Base-by-base conservation (phyloP, 1,284 basidiomycete genomes). In the Tilletia walkeri region DNA sequence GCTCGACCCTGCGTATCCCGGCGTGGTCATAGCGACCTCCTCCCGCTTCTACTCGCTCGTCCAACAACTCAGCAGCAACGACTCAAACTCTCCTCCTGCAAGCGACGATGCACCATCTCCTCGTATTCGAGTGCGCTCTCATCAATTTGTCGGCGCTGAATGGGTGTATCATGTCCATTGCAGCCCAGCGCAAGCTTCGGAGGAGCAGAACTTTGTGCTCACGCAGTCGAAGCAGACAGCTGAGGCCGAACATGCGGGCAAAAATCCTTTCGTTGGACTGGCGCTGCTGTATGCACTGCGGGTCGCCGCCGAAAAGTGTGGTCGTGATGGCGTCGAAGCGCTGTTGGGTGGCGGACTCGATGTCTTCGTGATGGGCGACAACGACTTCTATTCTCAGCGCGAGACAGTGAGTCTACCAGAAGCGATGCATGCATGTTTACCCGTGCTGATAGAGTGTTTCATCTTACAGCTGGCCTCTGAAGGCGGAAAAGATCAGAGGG, bases 381-480 rank as follows among this genome's bases (percentile, higher is more conserved):
- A 99, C 81, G 96, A 98, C 84, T 99, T 98, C 80, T 99, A 99
- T 85, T 96, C 94, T 2, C 95, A 99, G 82, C 87, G 91, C 70
- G 89, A 90, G 69, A 90, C 92, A 87, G 93, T 92, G 73, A 73
- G 87, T 84, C 39, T 56, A 53, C 1, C 16, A 14, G 41, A 14
- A 18, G 12, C 16, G 50, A 53, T 53, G 12, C 66, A 63, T 61
- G 50, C 63, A 18, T 54, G 16, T 53, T 0, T 36, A 6, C 61
- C 47, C 61, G 3, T 30, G 24, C 41, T 66, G 61, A 41, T 72
- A 34, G 56, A 20, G 65, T 30, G 24, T 30, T 70, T 56, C 54
- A 30, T 5, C 6, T 14, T 30, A 56, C 54, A 56, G 54, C 54
- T 56, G 24, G 54, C 54, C 53, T 38, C 65, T 49, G 34, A 45